These are phyloP conservation scores for Aegilops sharonensis DNA, from an alignment of 176 grass and related monocot species.

Conservation along the genomic window DNA sequence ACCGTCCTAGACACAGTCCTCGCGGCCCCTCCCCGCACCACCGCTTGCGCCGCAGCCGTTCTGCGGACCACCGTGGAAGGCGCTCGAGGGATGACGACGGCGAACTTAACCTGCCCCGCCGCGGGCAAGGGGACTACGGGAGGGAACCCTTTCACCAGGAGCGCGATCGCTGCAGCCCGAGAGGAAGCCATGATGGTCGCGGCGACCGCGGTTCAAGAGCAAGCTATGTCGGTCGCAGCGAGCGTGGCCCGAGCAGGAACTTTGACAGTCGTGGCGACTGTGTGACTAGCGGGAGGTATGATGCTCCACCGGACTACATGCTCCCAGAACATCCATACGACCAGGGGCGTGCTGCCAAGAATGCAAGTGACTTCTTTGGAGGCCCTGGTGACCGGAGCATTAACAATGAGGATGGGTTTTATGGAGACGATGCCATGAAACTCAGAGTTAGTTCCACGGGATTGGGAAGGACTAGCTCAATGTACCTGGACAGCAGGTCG, in stretches of 20 bases:
- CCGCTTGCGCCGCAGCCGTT: background rate
- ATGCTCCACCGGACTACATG: constrained; percentile 33
- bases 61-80: background rate
- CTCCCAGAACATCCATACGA: constrained; percentile 36
- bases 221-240: background rate
- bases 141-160: background rate
- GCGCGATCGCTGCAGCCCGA: background rate
- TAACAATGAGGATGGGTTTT: constrained; percentile 10
- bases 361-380: constrained; percentile 24
- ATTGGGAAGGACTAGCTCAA: constrained; percentile 19
- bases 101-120: background rate
- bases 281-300: background rate
- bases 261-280: background rate
- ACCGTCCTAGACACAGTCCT: background rate
- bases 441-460: constrained; percentile 20
- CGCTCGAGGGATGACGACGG: constrained; percentile 12
- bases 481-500: constrained; percentile 27
- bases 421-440: background rate
- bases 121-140: background rate
- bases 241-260: background rate
- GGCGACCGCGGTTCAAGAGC: background rate
- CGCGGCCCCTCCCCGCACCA: background rate
- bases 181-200: background rate
- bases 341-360: constrained; percentile 17
- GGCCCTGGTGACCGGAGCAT: background rate